Conservation (phyloP, 2,329 filamentous ascomycete genomes). For the Fusarium sp. region DNA sequence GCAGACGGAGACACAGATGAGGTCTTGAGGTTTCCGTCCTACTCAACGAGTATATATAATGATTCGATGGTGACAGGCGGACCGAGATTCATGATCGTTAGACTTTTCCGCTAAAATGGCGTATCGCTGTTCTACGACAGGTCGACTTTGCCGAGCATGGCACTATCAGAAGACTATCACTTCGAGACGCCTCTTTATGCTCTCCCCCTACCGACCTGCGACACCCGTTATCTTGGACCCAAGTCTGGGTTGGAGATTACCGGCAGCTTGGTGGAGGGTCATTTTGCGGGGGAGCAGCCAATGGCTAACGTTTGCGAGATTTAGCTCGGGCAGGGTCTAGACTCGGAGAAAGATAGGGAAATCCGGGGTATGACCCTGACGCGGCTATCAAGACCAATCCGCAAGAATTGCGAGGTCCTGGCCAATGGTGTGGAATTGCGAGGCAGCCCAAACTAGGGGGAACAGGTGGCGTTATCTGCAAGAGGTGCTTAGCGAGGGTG, state of each 20-base stretch:
- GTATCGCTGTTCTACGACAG: not conserved
- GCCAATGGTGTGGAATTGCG: not conserved
- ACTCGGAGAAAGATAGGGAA: not conserved
- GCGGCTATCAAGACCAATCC: not conserved
- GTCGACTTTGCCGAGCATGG: not conserved
- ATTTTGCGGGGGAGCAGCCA: not conserved
- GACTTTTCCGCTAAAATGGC: not conserved
- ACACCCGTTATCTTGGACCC: not conserved
- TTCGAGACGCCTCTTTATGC: not conserved
- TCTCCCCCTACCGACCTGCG: not conserved
- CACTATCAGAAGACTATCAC: not conserved
- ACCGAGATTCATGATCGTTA: not conserved
- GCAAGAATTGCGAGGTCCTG: not conserved
- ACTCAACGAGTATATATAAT: not conserved
- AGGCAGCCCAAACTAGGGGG: not conserved
- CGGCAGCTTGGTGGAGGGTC: not conserved
- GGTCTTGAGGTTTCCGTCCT: not conserved
- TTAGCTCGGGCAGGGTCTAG: not conserved
- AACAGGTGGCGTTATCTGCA: not conserved
- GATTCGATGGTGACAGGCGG: not conserved
- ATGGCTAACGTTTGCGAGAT: not conserved
- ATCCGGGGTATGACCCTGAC: not conserved
- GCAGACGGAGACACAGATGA: not conserved
- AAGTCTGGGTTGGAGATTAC: not conserved
- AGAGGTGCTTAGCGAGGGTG: not conserved